Percentiles rank a stretch among this genome's conserved stretches.
Conservation (phyloP, 345 rosid species). For the Ceriops zippeliana region DNA sequence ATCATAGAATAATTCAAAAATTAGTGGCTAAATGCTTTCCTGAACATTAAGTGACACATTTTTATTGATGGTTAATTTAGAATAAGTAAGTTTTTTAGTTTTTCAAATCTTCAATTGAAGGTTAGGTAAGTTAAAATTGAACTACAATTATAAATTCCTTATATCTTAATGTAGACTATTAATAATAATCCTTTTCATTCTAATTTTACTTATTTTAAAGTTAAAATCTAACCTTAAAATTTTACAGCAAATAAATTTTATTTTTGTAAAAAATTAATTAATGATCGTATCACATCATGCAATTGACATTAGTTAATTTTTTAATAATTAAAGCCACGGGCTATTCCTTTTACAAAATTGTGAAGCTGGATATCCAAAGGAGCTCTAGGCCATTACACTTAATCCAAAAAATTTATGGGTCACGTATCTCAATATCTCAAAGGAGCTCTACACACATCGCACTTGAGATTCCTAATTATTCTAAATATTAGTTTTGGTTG, state of each 20-base stretch:
- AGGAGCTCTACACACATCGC: too few relatives aligned
- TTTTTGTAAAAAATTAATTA: background rate
- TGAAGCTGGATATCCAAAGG: background rate
- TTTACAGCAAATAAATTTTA: background rate
- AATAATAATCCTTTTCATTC: background rate
- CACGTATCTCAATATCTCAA: too few relatives aligned
- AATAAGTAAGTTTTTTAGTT: too few relatives aligned
- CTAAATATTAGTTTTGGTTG: too few relatives aligned
- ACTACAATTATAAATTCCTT: background rate
- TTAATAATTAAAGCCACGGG: background rate
- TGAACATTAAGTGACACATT: too few relatives aligned
- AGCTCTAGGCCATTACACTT: background rate
- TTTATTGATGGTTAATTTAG: too few relatives aligned
- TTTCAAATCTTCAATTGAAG: background rate
- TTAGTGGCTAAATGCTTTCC: too few relatives aligned
- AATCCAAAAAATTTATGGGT: too few relatives aligned
- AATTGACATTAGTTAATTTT: background rate
- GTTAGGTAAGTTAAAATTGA: background rate
- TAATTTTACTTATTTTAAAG: background rate
- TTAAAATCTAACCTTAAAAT: background rate
- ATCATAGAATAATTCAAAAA: too few relatives aligned
- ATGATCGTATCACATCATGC: background rate
- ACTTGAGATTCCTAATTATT: too few relatives aligned
- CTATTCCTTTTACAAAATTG: background rate
- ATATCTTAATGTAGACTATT: background rate